Evolutionary conservation across 352 stramenopile genomes (phyloP).

Genomic region (Phytopythium helicoides): DNA sequence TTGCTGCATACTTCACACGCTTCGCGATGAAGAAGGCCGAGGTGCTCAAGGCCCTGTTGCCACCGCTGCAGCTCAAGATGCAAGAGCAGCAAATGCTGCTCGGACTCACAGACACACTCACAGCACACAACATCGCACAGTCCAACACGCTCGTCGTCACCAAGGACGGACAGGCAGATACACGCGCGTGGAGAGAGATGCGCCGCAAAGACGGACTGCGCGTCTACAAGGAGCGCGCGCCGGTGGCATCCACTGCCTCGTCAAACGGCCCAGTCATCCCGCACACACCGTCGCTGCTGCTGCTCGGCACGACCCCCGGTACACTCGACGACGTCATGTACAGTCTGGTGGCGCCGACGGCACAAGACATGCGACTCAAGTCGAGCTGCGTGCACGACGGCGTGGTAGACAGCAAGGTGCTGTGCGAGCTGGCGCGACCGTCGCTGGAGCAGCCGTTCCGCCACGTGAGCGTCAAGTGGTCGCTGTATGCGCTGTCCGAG

Average conservation of each 20-base stretch:
- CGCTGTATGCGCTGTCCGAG: too few relatives aligned
- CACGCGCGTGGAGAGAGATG: constrained; percentile 28
- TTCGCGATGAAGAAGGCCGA: not conserved
- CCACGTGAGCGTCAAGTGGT: too few relatives aligned
- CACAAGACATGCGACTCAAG: constrained; percentile 41
- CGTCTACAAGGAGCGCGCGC: constrained; percentile 29
- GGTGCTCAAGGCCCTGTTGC: not conserved
- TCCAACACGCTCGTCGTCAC: constrained; percentile 47
- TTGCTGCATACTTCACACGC: not conserved
- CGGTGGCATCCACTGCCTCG: not conserved
- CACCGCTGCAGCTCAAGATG: constrained; percentile 10
- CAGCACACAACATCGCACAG: constrained; percentile 43
- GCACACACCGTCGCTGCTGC: constrained; percentile 27
- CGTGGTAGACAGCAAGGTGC: constrained; percentile 42
- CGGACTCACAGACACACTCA: constrained; percentile 31
- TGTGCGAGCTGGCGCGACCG: too few relatives aligned
- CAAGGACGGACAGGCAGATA: constrained; percentile 39
- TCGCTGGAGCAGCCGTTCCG: too few relatives aligned
- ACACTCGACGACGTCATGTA: constrained; percentile 56
- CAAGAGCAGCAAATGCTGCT: constrained; percentile 34
- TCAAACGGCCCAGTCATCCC: constrained; percentile 3
- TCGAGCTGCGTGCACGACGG: constrained; percentile 47
- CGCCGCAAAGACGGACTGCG: constrained; percentile 20
- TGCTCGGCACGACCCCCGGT: constrained; percentile 31
- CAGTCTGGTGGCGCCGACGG: constrained; percentile 27